Conservation (phyloP, 1,139 yeast species). For the Hyphopichia wangnamkhiaoensis region DNA sequence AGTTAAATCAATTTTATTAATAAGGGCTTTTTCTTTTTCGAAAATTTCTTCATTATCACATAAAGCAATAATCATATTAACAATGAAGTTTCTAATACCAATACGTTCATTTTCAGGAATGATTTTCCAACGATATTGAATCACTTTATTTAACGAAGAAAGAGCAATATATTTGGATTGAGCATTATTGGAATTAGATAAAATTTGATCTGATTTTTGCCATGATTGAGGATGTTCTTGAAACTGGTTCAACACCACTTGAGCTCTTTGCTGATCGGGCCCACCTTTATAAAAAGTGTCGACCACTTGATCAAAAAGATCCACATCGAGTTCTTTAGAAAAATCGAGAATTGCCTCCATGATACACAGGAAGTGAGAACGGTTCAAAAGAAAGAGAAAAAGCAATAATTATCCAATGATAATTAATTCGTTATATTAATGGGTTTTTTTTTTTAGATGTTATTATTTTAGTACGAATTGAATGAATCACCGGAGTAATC, state of each 20-base stretch:
- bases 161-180: constrained; percentile 93
- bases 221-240: constrained; percentile 96
- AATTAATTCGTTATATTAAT: too few species aligned
- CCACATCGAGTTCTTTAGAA: constrained; percentile 78
- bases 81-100: constrained; percentile 89
- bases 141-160: constrained; percentile 84
- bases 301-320: constrained; percentile 79
- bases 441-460: too few species aligned
- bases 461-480: too few species aligned
- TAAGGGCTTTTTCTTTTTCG: constrained; percentile 73
- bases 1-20: constrained; percentile 91
- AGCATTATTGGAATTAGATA: constrained; percentile 75
- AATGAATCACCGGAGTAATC: too few species aligned
- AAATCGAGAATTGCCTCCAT: constrained; percentile 93
- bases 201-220: constrained; percentile 89
- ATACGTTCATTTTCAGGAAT: constrained; percentile 81
- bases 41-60: constrained; percentile 85
- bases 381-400: too few species aligned
- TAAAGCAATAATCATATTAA: constrained; percentile 88
- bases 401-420: too few species aligned
- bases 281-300: constrained; percentile 89
- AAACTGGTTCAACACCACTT: constrained; percentile 77
- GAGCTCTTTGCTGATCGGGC: constrained; percentile 79
- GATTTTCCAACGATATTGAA: constrained; percentile 91
- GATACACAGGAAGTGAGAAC: neutral